Percentiles rank a stretch among this genome's conserved stretches.
phyloP scores from a whole-genome alignment of 2,329 filamentous ascomycete genomes.

The Penicillium sp. region DNA sequence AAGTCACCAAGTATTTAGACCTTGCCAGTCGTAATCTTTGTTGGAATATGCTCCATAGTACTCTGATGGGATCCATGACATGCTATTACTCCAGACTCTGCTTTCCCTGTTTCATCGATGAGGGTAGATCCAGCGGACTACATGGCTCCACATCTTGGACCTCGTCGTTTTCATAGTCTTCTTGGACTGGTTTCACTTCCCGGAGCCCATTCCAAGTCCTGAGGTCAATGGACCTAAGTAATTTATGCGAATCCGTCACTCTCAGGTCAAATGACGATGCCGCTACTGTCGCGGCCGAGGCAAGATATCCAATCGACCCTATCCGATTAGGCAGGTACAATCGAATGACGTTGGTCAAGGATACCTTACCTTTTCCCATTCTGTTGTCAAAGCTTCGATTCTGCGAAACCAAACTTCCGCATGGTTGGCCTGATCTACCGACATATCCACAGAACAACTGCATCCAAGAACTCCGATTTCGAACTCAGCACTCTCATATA shows the following conservation, averaged over 20 bases:
- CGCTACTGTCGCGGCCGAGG: constrained; percentile 51
- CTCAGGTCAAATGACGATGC: constrained; percentile 51
- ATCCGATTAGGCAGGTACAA: too few relatives aligned
- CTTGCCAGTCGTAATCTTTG: constrained; percentile 34
- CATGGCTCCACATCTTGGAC: constrained; percentile 16
- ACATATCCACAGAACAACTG: constrained; percentile 49
- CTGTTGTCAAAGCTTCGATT: constrained; percentile 51
- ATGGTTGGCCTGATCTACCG: constrained; percentile 41
- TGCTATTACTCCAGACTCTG: not conserved
- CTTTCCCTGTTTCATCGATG: not conserved
- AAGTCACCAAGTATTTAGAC: constrained; percentile 48
- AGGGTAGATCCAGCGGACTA: not conserved
- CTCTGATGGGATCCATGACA: not conserved
- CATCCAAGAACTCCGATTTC: constrained; percentile 47
- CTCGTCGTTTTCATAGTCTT: not conserved
- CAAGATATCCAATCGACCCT: constrained; percentile 50
- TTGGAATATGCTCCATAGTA: not conserved
- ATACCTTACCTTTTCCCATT: constrained; percentile 14
- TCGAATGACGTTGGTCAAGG: not conserved
- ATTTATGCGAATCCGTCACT: constrained; percentile 41
- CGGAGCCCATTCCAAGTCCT: not conserved
- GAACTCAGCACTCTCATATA: constrained; percentile 47
- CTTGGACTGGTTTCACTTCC: constrained; percentile 16
- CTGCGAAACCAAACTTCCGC: constrained; percentile 51
- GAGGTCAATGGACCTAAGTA: constrained; percentile 33